Conservation (phyloP, 1,284 basidiomycete species). For the Nidula niveotomentosa region DNA sequence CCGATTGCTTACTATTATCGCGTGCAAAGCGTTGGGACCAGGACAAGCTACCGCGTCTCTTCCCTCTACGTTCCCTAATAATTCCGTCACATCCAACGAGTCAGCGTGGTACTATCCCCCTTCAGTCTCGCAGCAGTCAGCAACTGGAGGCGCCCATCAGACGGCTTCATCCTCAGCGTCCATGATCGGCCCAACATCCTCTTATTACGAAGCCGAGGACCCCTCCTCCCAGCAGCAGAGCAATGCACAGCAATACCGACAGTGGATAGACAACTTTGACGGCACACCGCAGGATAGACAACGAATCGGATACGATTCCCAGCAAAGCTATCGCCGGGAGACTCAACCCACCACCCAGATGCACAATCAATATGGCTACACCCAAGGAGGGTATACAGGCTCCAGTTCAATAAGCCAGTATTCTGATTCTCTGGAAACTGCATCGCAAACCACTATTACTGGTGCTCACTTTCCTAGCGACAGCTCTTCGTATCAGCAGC, state of each 20-base stretch:
- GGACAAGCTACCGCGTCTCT: too few relatives aligned
- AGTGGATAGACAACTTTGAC: conserved; percentile 32
- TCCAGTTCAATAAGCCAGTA: conserved; percentile 17
- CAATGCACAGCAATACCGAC: conserved; percentile 33
- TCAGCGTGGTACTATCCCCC: conserved; percentile 17
- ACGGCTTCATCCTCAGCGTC: conserved; percentile 18
- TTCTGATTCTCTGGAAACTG: conserved; percentile 9
- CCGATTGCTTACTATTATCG: conserved; percentile 1
- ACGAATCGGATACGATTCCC: neutral
- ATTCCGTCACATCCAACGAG: conserved; percentile 3
- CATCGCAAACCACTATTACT: conserved; percentile 13
- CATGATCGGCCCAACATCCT: conserved; percentile 40
- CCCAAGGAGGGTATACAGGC: conserved; percentile 17
- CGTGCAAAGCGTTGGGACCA: neutral
- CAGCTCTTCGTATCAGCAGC: conserved; percentile 12
- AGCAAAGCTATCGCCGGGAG: neutral
- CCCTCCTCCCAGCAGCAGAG: conserved; percentile 18
- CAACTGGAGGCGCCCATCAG: conserved; percentile 2
- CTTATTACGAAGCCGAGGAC: conserved; percentile 35
- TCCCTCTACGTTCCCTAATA: neutral
- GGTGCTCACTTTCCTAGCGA: conserved; percentile 3
- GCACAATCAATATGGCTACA: conserved; percentile 18
- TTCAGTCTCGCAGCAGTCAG: neutral
- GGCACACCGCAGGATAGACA: conserved; percentile 21
- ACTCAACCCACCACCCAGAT: conserved; percentile 9